phyloP scores from a whole-genome alignment of 2,329 filamentous ascomycete species.

The Botryotinia globosa region DNA sequence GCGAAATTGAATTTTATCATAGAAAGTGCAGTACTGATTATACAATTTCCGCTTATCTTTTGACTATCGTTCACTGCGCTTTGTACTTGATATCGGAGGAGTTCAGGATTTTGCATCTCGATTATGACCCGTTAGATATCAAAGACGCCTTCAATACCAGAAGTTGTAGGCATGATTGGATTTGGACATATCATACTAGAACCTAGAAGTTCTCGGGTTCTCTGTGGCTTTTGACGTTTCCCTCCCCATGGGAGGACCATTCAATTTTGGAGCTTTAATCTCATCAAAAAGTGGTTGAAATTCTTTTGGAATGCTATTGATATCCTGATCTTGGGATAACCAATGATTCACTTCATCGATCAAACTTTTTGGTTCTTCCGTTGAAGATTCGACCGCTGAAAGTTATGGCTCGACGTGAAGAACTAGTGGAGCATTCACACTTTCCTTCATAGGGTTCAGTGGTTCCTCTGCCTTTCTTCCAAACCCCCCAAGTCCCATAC shows the following conservation, averaged over 20 bases:
- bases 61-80: constrained; percentile 33
- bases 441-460: constrained; percentile 7
- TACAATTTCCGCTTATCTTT: constrained; percentile 38
- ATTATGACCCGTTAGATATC: constrained; percentile 38
- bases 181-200: constrained; percentile 39
- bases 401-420: not conserved
- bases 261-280: constrained; percentile 10
- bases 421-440: not conserved
- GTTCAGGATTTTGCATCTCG: constrained; percentile 33
- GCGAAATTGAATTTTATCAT: constrained; percentile 36
- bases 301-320: constrained; percentile 17
- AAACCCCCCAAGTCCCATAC: constrained; percentile 12
- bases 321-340: constrained; percentile 16
- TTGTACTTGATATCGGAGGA: constrained; percentile 32
- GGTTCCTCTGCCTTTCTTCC: constrained; percentile 19
- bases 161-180: constrained; percentile 38
- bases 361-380: constrained; percentile 16
- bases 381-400: not conserved
- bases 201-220: not conserved
- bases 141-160: constrained; percentile 37
- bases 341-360: constrained; percentile 20
- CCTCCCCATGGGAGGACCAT: not conserved
- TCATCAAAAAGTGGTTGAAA: constrained; percentile 20
- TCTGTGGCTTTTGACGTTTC: constrained; percentile 17
- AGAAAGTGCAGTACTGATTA: constrained; percentile 38